Evolutionary conservation across 148 eudicot species (phyloP).

Genomic region (Simmondsia chinensis): DNA sequence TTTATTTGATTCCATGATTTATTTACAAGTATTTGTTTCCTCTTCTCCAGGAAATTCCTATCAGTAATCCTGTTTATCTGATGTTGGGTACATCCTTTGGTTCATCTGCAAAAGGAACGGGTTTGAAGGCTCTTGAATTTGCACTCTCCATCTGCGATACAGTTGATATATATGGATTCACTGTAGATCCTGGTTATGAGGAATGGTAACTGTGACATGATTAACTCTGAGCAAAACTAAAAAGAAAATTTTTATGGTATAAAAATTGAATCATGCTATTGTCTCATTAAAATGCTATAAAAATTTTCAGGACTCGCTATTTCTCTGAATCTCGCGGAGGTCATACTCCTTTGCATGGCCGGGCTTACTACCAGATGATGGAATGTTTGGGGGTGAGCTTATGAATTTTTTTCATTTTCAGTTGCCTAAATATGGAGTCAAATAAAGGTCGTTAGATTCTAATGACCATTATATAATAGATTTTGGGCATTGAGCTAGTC

Average conservation of each 20-base stretch:
- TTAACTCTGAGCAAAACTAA: too few relatives aligned
- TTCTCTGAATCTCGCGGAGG: conserved; percentile 98
- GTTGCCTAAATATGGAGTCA: too few relatives aligned
- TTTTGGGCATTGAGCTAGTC: too few relatives aligned
- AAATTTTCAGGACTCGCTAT: conserved; percentile 77
- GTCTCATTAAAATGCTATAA: conserved; percentile 2
- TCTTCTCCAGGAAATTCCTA: conserved; percentile 76
- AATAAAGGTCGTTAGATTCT: too few relatives aligned
- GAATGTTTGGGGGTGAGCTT: conserved; percentile 94
- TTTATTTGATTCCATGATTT: neutral
- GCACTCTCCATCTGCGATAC: conserved; percentile 93
- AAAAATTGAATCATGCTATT: neutral
- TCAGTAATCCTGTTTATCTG: conserved; percentile 84
- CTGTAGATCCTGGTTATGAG: conserved; percentile 98
- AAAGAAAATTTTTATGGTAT: too few relatives aligned
- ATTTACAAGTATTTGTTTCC: neutral
- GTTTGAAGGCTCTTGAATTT: conserved; percentile 97
- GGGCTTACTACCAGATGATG: conserved; percentile 99
- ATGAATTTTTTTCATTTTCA: neutral
- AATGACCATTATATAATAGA: too few relatives aligned
- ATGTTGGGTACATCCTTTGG: conserved; percentile 98
- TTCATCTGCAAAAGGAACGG: conserved; percentile 99
- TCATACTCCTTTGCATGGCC: conserved; percentile 94
- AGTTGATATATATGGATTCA: conserved; percentile 96
- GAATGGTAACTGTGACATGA: conserved; percentile 72